Evolutionary conservation across 1,284 basidiomycete genomes (phyloP), one percentile per base, ranked within the genome.

Genomic region (Exobasidium rhododendri): DNA sequence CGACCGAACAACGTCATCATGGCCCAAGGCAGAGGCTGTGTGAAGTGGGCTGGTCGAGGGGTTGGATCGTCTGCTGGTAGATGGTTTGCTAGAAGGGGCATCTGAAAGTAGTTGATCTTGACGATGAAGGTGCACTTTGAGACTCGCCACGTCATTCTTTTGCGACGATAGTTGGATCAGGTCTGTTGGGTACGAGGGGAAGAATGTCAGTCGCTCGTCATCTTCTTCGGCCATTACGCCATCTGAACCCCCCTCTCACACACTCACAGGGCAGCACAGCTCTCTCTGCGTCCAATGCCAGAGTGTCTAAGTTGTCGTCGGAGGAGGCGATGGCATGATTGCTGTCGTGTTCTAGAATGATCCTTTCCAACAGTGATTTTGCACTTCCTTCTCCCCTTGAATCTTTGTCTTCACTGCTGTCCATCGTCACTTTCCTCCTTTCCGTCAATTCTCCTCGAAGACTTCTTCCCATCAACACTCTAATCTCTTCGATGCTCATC

Each of bases 371-470:
- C 20, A 28, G 26, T 20, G 13, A 14, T 47, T 29, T 30, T 5
- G 20, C 44, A 32, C 35, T 13, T 4, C 57, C 24, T n/a, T n/a
- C n/a, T n/a, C n/a, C n/a, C n/a, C n/a, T n/a, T n/a, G n/a, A n/a
- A 31, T 49, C 28, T 31, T 53, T 68, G 65, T 7, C 62, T 54
- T 40, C 65, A 63, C 49, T 58, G 55, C 20, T 30, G 50, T 35
- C 51, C 49, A n/a, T 29, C 29, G 40, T 55, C 32, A 24, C 53
- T 56, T 51, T 29, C 40, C 43, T 28, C 47, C 53, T 62, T 28
- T 68, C 53, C 11, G 90, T 92, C 29, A 96, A 85, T 80, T 96
- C 93, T 29, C 93, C 92, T 4, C 93, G 88, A 11, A 96, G 83
- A 4, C 92, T 88, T 47, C 85, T 85, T 7, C 86, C 83, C 68